These are phyloP conservation scores for Rubia tinctorum DNA, from an alignment of 305 asterid species.

Conservation along the genomic window DNA sequence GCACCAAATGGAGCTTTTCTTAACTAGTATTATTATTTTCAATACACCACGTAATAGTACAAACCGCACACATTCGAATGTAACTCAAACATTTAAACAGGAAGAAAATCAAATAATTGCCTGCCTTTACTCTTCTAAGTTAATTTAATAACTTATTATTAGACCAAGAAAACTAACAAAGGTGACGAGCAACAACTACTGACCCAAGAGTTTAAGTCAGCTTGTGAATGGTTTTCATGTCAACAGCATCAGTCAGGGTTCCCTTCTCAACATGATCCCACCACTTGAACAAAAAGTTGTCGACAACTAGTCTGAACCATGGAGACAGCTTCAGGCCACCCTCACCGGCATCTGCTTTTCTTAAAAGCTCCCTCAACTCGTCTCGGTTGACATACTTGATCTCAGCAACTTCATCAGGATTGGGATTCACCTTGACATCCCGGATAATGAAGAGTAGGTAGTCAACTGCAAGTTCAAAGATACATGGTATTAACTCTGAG, in stretches of 20 bases:
- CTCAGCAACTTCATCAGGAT: conserved; percentile 91
- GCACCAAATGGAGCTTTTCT: conserved; percentile 1
- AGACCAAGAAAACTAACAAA: background rate
- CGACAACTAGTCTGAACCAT: conserved; percentile 89
- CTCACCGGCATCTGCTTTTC: conserved; percentile 93
- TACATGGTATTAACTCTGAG: background rate
- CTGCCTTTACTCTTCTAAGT: background rate
- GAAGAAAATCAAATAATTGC: background rate
- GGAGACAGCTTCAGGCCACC: conserved; percentile 92
- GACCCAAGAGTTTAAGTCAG: conserved; percentile 29
- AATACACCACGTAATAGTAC: background rate
- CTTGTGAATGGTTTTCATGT: conserved; percentile 92
- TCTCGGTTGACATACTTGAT: conserved; percentile 70
- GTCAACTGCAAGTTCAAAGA: conserved; percentile 56
- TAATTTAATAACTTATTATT: conserved; percentile 11
- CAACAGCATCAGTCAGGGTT: conserved; percentile 57
- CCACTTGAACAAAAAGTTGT: conserved; percentile 94
- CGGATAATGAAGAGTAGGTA: conserved; percentile 86
- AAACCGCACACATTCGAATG: background rate
- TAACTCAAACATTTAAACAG: background rate
- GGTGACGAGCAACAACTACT: background rate
- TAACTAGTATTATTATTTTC: background rate
- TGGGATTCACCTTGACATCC: conserved; percentile 70
- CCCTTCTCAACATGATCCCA: conserved; percentile 97
- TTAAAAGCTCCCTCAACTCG: conserved; percentile 70